Evolutionary conservation across 108 stramenopile species (phyloP), one percentile per base, ranked within the genome.

Genomic region (Pseudonitzschia delicatissima): DNA sequence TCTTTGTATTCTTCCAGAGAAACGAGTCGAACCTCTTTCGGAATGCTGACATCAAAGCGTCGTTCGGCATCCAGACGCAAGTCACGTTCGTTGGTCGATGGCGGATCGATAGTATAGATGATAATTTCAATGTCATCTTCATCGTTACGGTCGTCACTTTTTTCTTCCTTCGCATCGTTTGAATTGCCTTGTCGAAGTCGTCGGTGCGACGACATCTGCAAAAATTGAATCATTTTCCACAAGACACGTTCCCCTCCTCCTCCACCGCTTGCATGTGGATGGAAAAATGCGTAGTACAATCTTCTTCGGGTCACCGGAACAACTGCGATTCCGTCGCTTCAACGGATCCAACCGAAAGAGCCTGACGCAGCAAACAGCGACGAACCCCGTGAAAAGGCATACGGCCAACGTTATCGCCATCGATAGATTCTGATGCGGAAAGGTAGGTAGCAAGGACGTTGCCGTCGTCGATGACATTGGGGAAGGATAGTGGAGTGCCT

Each of bases 171-270:
- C 20, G 60, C n/a, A 13, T 32, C 20, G 8, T 34, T 51, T 49
- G 64, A 31, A 40, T 44, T 64, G 37, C 26, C 31, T 12, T 35
- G 34, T 0, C 39, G 60, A n/a, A 49, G 66, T 36, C 11, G 7
- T 57, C 64, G 74, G 64, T 78, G 75, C 49, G 64, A 55, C 44
- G 78, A 28, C 25, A 66, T 67, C 42, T 82, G 86, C 35, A 96
- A 73, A n/a, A 81, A 81, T 67, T 89, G 79, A 52, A 98, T 77
- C 18, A 87, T 85, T 51, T 93, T 85, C 99, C 99, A 99, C 28
- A 99, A 71, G 6, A 99, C 99, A 7, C 99, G 89, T 74, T 99
- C 99, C 6, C 99, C 99, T 17, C 99, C 99, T 17, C 99, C 99
- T 5, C 97, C 98, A 29, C 78, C 76, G 42, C 82, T 79, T 42